phyloP scores from a whole-genome alignment of 495 filamentous ascomycete genomes.

The Hypomontagnella submonticulosa region DNA sequence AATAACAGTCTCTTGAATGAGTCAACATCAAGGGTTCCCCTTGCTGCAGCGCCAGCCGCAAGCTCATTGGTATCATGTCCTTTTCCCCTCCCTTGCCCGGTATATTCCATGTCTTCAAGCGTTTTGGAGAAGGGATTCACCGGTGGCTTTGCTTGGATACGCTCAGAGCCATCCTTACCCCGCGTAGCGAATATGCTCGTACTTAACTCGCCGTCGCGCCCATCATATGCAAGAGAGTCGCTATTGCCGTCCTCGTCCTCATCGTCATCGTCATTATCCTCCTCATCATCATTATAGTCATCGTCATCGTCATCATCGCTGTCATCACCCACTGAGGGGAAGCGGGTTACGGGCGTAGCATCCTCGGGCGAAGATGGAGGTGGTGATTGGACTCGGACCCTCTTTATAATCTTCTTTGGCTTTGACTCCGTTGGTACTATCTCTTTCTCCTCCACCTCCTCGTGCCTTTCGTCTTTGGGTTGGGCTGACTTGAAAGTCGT shows the following conservation, averaged over 20 bases:
- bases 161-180: slow-evolving; percentile 10
- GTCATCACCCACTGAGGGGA: slow-evolving; percentile 43
- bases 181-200: slow-evolving; percentile 16
- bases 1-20: slow-evolving; percentile 70
- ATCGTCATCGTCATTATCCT: slow-evolving; percentile 22
- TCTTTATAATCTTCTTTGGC: slow-evolving; percentile 63
- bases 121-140: slow-evolving; percentile 65
- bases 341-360: slow-evolving; percentile 39
- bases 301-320: slow-evolving; percentile 40
- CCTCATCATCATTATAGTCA: slow-evolving; percentile 11
- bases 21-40: slow-evolving; percentile 67
- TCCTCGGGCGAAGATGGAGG: slow-evolving; percentile 63
- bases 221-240: slow-evolving; percentile 38
- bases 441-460: slow-evolving; percentile 26
- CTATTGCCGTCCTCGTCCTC: slow-evolving; percentile 43
- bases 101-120: slow-evolving; percentile 55
- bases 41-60: slow-evolving; percentile 41
- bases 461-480: slow-evolving; percentile 22
- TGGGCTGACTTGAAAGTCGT: slow-evolving; percentile 46
- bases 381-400: slow-evolving; percentile 66
- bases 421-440: slow-evolving; percentile 48
- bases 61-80: slow-evolving; percentile 28
- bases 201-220: slow-evolving; percentile 45
- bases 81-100: slow-evolving; percentile 14
- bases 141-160: slow-evolving; percentile 43